These are phyloP conservation scores for Kwoniella europaea DNA, from an alignment of 768 basidiomycete genomes.

Conservation along the genomic window DNA sequence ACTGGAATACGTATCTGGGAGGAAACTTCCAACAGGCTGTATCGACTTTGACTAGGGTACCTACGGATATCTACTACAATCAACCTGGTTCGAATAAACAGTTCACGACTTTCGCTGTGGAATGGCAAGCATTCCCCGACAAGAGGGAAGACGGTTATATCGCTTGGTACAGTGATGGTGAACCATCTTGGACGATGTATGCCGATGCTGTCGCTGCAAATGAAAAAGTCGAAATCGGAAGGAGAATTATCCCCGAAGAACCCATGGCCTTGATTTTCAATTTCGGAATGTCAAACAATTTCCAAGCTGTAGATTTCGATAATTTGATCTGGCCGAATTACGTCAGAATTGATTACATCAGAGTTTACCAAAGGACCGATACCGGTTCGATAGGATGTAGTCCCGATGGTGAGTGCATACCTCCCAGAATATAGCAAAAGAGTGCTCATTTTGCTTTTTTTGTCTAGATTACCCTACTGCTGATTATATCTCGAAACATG, in stretches of 20 bases:
- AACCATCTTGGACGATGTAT: constrained; percentile 63
- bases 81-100: constrained; percentile 25
- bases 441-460: constrained; percentile 69
- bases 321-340: constrained; percentile 75
- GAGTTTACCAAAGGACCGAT: constrained; percentile 79
- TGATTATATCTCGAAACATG: constrained; percentile 75
- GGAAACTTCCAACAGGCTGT: constrained; percentile 65
- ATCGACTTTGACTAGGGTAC: constrained; percentile 62
- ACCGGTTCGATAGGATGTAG: constrained; percentile 61
- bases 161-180: constrained; percentile 54
- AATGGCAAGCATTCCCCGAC: constrained; percentile 58
- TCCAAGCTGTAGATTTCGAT: constrained; percentile 72
- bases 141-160: constrained; percentile 52
- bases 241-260: constrained; percentile 76
- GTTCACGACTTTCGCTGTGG: constrained; percentile 60
- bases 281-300: constrained; percentile 62
- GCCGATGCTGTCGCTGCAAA: constrained; percentile 71
- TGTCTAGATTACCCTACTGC: constrained; percentile 77
- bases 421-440: neutral
- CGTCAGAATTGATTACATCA: constrained; percentile 81
- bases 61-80: constrained; percentile 42
- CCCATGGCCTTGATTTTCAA: constrained; percentile 77
- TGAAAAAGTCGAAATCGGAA: constrained; percentile 66
- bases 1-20: constrained; percentile 59
- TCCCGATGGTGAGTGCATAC: constrained; percentile 39